Base-by-base conservation (phyloP, 768 basidiomycete genomes). In the Rhodotorula kratochvilovae region DNA sequence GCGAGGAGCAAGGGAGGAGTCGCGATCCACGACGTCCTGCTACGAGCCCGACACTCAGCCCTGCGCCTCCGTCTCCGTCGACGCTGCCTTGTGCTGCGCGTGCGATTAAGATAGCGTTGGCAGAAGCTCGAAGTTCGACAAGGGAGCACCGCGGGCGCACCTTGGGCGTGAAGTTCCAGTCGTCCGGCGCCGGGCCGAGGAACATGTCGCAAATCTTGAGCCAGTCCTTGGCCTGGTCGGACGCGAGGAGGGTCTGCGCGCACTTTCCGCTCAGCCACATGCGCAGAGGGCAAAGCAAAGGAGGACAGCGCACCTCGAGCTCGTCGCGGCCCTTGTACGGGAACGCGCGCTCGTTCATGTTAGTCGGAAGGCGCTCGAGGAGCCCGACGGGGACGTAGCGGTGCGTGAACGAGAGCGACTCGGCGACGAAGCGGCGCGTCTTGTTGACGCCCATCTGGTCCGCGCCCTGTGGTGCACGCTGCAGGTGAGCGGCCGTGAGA, bases 301-400 rank as follows among this genome's bases (percentile, higher is more conserved):
- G 48, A 50, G 48, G 23, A 48, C 68, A n/a, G 81, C 87, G 56
- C 68, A 90, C 92, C 91, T 53, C 78, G 56, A 98, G 84, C 57
- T 96, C 92, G 80, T 89, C 87, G 31, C 96, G 86, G 3, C 95
- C 95, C 21, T 84, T 84, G 82, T 90, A 98, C 0, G 90, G 86
- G 0, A 92, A 91, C 0, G 94, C 87, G 19, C 96, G 87, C 67
- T 98, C 94, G 78, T 98, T 98, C 75, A 99, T 87, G 69, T 85
- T 84, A 5, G 84, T 86, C 0, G 95, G 93, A 35, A 93, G 82
- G 1, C 70, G 65, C 79, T 99, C 94, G 29, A 98, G 85, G 13
- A 99, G 82, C 0, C 96, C 96, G 58, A 98, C 88, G 13, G 96
- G 96, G 58, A 97, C 83, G 79, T 99, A 99, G 56, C 96, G 91